Evolutionary conservation across 768 basidiomycete genomes (phyloP).

Genomic region (Termitomyces sp.): DNA sequence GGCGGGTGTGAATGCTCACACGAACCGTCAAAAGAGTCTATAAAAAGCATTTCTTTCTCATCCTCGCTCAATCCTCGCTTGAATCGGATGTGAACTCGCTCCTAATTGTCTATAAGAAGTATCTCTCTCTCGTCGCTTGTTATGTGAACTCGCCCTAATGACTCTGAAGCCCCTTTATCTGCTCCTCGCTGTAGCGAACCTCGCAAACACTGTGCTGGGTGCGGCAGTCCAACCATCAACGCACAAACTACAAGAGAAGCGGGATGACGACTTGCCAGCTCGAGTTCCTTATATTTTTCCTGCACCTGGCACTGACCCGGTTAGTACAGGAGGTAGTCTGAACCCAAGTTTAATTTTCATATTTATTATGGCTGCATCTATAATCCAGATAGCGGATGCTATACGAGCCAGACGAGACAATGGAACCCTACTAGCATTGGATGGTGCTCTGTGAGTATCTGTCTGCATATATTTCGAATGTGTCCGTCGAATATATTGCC

Average conservation of each 20-base stretch:
- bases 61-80: too few species aligned
- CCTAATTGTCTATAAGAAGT: constrained; percentile 3
- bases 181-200: constrained; percentile 3
- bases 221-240: constrained; percentile 1
- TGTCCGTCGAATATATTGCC: neutral
- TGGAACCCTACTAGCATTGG: constrained; percentile 33
- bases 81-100: neutral
- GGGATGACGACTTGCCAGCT: constrained; percentile 37
- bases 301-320: constrained; percentile 27
- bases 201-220: constrained; percentile 1
- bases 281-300: constrained; percentile 42
- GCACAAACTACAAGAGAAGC: constrained; percentile 8
- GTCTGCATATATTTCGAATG: neutral
- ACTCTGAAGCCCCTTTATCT: constrained; percentile 1
- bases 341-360: too few species aligned
- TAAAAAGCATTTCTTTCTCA: neutral
- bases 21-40: too few species aligned
- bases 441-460: constrained; percentile 31
- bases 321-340: constrained; percentile 2
- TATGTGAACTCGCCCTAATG: neutral
- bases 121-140: neutral
- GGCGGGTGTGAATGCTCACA: neutral
- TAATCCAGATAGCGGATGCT: constrained; percentile 31
- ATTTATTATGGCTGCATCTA: neutral
- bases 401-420: constrained; percentile 31